phyloP scores from a whole-genome alignment of 805 yeast genomes.

The Wickerhamiella azyma region DNA sequence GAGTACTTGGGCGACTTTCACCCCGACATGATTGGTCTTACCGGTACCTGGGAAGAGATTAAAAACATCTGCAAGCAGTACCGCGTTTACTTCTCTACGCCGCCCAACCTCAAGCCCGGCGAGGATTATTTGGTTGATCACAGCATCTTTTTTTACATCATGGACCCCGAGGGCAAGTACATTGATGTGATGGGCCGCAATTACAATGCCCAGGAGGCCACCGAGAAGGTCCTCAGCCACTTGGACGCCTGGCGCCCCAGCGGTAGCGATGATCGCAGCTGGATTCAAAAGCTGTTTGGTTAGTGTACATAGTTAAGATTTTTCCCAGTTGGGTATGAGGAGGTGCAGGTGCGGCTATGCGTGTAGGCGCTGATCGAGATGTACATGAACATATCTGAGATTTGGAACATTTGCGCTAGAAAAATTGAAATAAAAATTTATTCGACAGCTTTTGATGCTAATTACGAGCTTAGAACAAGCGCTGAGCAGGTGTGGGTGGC shows the following conservation, averaged over 20 bases:
- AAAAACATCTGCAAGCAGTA: slow-evolving; percentile 76
- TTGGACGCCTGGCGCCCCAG: slow-evolving; percentile 59
- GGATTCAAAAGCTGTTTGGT: slow-evolving; percentile 11
- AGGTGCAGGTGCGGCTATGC: not conserved
- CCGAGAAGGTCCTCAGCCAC: slow-evolving; percentile 60
- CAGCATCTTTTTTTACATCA: slow-evolving; percentile 88
- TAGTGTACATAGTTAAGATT: not conserved
- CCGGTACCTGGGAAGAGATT: slow-evolving; percentile 78
- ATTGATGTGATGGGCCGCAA: slow-evolving; percentile 92
- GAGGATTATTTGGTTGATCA: slow-evolving; percentile 96
- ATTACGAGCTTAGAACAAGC: no score
- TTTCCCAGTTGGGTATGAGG: not conserved
- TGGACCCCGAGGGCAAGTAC: slow-evolving; percentile 97
- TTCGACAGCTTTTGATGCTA: no score
- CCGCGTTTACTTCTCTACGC: slow-evolving; percentile 95
- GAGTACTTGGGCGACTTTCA: slow-evolving; percentile 83
- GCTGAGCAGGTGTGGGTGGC: no score
- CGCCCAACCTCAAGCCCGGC: slow-evolving; percentile 84
- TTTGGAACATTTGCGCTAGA: no score
- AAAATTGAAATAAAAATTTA: no score
- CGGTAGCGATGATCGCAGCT: slow-evolving; percentile 12
- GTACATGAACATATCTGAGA: not conserved
- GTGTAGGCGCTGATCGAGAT: not conserved
- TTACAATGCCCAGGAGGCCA: slow-evolving; percentile 65
- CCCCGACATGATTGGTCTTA: slow-evolving; percentile 74